phyloP scores from a whole-genome alignment of 495 filamentous ascomycete species.

The Bryoglossum gracile region DNA sequence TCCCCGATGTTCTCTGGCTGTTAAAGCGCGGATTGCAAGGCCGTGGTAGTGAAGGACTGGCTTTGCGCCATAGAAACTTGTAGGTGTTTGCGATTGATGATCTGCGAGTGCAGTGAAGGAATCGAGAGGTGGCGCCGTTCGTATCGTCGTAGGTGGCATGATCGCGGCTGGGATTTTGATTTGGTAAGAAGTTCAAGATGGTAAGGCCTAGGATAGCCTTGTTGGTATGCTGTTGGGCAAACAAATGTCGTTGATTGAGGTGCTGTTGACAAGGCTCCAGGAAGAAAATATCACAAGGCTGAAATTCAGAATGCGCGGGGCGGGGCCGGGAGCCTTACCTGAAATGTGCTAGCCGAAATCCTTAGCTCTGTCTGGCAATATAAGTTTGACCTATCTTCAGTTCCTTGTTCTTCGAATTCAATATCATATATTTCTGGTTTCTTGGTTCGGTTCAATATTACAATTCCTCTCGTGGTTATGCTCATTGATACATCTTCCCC shows the following conservation, averaged over 20 bases:
- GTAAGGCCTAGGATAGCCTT: background rate
- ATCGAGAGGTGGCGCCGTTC: conserved; percentile 37
- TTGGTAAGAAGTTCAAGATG: background rate
- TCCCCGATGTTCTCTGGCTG: conserved; percentile 37
- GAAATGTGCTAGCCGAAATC: background rate
- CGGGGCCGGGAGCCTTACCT: background rate
- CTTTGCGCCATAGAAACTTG: conserved; percentile 71
- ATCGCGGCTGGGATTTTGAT: background rate
- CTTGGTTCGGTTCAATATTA: too few relatives aligned
- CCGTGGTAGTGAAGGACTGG: conserved; percentile 74
- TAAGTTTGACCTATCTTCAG: too few relatives aligned
- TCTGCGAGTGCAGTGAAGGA: conserved; percentile 66
- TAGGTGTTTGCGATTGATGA: conserved; percentile 79
- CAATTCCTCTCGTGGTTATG: too few relatives aligned
- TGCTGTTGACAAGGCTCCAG: conserved; percentile 6
- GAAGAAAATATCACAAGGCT: conserved; percentile 4
- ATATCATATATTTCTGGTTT: too few relatives aligned
- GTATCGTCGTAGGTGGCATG: conserved; percentile 37
- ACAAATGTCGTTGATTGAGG: too few relatives aligned
- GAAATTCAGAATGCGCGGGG: background rate
- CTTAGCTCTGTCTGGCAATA: too few relatives aligned
- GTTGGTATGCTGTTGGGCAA: background rate
- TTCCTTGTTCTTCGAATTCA: too few relatives aligned
- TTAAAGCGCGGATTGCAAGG: conserved; percentile 51
- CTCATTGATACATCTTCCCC: too few relatives aligned